Percentiles rank a stretch among this genome's conserved stretches.
Evolutionary conservation across 2,329 filamentous ascomycete species (phyloP).

Genomic region (Fusarium nisikadoi): DNA sequence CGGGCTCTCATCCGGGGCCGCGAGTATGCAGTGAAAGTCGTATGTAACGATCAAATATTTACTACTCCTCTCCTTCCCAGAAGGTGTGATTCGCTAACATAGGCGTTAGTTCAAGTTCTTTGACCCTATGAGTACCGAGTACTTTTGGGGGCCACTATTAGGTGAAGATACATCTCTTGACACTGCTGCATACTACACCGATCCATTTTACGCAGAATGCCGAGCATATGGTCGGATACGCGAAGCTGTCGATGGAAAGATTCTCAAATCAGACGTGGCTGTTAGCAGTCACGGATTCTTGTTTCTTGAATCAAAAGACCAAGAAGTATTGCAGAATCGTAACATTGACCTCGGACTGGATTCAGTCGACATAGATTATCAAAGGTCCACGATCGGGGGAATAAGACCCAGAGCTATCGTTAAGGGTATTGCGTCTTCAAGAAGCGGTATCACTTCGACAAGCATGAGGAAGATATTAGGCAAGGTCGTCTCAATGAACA

Average conservation of each 20-base stretch:
- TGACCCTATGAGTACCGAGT: slow-evolving; percentile 20
- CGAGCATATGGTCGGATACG: slow-evolving; percentile 35
- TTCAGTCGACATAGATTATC: slow-evolving; percentile 12
- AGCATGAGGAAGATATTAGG: neutral
- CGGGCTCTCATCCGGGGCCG: slow-evolving; percentile 15
- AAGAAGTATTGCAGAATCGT: neutral
- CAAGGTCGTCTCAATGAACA: slow-evolving; percentile 16
- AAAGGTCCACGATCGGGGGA: slow-evolving; percentile 18
- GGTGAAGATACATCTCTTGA: slow-evolving; percentile 20
- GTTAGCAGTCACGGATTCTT: neutral
- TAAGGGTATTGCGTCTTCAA: slow-evolving; percentile 24
- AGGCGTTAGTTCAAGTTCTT: slow-evolving; percentile 31
- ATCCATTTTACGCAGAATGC: slow-evolving; percentile 39
- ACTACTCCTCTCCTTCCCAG: neutral
- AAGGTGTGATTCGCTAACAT: neutral
- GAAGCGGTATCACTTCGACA: slow-evolving; percentile 2
- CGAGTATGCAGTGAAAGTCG: slow-evolving; percentile 38
- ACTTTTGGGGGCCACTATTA: slow-evolving; percentile 32
- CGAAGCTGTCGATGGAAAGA: neutral
- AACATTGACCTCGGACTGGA: slow-evolving; percentile 21
- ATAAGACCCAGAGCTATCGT: slow-evolving; percentile 24
- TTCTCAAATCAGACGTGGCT: neutral
- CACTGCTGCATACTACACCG: slow-evolving; percentile 33
- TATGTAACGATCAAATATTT: neutral
- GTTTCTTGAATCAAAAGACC: slow-evolving; percentile 15